Evolutionary conservation across 2,329 filamentous ascomycete genomes (phyloP).

Genomic region (Fusarium graminum): DNA sequence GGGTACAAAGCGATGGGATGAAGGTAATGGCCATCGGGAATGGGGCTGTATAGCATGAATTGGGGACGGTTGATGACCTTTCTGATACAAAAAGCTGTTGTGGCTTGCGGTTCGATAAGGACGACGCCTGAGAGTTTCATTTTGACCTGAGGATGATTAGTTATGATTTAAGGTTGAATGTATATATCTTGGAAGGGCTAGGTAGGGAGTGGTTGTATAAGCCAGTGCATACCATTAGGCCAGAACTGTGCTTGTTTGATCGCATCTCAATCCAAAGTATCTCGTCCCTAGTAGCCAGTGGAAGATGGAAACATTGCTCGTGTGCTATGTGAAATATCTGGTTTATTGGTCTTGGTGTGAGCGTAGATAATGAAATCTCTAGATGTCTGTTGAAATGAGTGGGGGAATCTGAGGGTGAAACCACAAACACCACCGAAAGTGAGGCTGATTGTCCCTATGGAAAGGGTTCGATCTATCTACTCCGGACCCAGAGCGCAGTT

Average conservation of each 20-base stretch:
- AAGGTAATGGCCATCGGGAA: rapidly evolving
- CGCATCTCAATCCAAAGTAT: background rate
- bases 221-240: background rate
- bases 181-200: background rate
- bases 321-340: background rate
- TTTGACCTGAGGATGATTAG: background rate
- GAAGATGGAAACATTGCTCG: background rate
- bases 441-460: background rate
- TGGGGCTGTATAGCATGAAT: background rate
- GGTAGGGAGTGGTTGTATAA: background rate
- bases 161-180: background rate
- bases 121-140: slow-evolving; percentile 9
- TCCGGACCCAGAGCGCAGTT: background rate
- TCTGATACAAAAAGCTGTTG: rapidly evolving
- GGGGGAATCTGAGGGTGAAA: background rate
- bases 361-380: background rate
- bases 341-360: background rate
- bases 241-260: no score
- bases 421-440: background rate
- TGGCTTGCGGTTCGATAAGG: background rate
- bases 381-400: background rate
- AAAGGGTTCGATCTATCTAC: no score
- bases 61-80: background rate
- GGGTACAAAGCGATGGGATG: background rate
- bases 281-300: background rate